A percentile compares a stretch with the other conserved stretches of the same genome.
Conservation (phyloP, 495 filamentous ascomycete species). For the Trichoderma virens region DNA sequence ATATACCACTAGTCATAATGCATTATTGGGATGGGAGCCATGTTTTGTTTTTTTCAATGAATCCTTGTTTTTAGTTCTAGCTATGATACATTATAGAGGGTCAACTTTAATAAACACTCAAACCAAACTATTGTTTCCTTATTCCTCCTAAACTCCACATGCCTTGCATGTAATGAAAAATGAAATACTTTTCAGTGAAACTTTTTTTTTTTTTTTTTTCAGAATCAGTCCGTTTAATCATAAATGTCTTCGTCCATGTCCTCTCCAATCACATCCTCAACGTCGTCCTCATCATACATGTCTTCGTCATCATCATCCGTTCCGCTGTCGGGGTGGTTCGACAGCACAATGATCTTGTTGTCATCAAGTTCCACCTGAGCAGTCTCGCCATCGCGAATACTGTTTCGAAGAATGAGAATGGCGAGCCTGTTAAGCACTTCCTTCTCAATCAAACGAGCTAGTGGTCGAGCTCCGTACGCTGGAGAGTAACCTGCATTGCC, state of each 20-base stretch:
- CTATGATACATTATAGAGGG: background rate
- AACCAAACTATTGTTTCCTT: background rate
- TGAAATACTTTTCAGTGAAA: background rate
- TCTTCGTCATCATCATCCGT: constrained; percentile 53
- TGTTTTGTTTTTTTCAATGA: background rate
- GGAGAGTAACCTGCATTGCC: constrained; percentile 86
- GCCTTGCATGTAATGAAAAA: background rate
- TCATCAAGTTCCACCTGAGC: constrained; percentile 67
- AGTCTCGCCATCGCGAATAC: constrained; percentile 73
- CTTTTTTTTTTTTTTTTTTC: background rate
- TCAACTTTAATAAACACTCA: background rate
- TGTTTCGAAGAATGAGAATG: constrained; percentile 77
- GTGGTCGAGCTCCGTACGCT: constrained; percentile 84
- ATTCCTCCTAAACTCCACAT: background rate
- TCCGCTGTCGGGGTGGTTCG: constrained; percentile 70
- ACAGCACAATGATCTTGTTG: constrained; percentile 66
- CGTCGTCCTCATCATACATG: constrained; percentile 62
- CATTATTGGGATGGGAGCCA: background rate
- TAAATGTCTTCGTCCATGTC: constrained; percentile 73
- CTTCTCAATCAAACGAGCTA: constrained; percentile 85
- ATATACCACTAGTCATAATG: background rate
- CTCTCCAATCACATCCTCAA: constrained; percentile 59
- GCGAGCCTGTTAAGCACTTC: constrained; percentile 92
- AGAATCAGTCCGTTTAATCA: constrained; percentile 27
- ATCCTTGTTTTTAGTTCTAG: background rate